Percentiles rank a stretch among this genome's conserved stretches.
Evolutionary conservation across 2,329 filamentous ascomycete species (phyloP).

Genomic region (Pezicula neosporulosa): DNA sequence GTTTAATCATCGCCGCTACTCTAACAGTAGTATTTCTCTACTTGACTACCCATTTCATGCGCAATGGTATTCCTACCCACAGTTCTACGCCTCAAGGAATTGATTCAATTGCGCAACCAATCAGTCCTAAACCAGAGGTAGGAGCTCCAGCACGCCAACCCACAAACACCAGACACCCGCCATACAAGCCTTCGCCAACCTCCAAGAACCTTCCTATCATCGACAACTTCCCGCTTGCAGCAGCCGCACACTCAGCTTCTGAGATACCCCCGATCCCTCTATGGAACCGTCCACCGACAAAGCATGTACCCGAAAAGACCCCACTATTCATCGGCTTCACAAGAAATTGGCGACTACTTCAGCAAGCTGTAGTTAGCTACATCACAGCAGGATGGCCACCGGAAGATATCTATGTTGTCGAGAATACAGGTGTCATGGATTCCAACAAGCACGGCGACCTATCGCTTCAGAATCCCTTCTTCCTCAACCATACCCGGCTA

Average conservation of each 20-base stretch:
- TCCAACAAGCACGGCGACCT: conserved; percentile 46
- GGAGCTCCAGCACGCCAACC: background rate
- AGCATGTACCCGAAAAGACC: conserved; percentile 35
- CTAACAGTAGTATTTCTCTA: too few relatives aligned
- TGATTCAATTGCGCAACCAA: too few relatives aligned
- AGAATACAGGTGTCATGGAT: conserved; percentile 55
- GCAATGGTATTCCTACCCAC: too few relatives aligned
- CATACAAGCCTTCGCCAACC: conserved; percentile 9
- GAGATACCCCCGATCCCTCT: conserved; percentile 37
- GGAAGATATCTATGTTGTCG: conserved; percentile 52
- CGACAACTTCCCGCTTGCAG: conserved; percentile 24
- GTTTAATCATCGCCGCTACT: too few relatives aligned
- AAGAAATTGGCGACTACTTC: conserved; percentile 46
- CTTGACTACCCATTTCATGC: too few relatives aligned
- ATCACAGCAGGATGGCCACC: conserved; percentile 56
- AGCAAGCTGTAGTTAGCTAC: conserved; percentile 50
- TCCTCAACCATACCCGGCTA: conserved; percentile 48
- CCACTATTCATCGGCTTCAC: conserved; percentile 56
- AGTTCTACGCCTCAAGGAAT: too few relatives aligned
- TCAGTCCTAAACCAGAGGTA: too few relatives aligned
- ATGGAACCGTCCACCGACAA: conserved; percentile 37
- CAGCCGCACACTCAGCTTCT: conserved; percentile 14
- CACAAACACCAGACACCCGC: conserved; percentile 4
- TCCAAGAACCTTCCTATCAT: conserved; percentile 15
- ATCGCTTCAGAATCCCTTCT: conserved; percentile 52